Evolutionary conservation across 1,284 basidiomycete species (phyloP), one percentile per base, ranked within the genome.

Genomic region (Fistulinella staudtii): DNA sequence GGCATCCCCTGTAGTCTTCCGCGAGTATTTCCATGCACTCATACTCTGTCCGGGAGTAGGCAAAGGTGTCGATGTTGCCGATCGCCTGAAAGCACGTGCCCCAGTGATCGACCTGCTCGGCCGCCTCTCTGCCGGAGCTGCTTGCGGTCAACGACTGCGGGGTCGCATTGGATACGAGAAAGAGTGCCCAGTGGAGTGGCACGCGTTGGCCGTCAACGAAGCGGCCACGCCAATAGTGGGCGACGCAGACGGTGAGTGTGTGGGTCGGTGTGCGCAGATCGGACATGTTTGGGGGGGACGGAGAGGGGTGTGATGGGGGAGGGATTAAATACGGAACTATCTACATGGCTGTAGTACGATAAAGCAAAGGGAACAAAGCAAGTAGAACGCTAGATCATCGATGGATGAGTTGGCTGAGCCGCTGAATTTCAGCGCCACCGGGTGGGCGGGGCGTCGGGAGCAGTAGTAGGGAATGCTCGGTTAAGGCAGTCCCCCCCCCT

Each of bases 1-100:
- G 57, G 41, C 59, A 59, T 11, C 61, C 59, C 20, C 57, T 49
- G 46, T 60, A 63, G 1, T 51, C 55, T 0, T 59, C 37, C 28
- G 57, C 55, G 7, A 60, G 54, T 41, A 60, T 62, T 35, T 65
- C 58, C 63, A 62, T 65, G 40, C 50, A 63, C 36, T 65, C 63
- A 38, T 54, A 53, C 33, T 63, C 55, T 15, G 49, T 56, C 27
- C 45, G 47, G 20, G 61, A 60, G 47, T 58, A 64, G 5, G 57
- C 25, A 41, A 64, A 43, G 27, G 60, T 61, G 40, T 64, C 61
- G 53, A 42, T 55, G 41, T 59, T 60, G 20, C 62, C 56, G 40
- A 55, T 51, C 39, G 48, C 48, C 30, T 63, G 58, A 36, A 60
- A 45, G 34, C 62, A 65, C n/a, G 52, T 60, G 39, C 57, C 63